Evolutionary conservation across 2,329 filamentous ascomycete species (phyloP).

Genomic region (Myriosclerotinia curreyana): DNA sequence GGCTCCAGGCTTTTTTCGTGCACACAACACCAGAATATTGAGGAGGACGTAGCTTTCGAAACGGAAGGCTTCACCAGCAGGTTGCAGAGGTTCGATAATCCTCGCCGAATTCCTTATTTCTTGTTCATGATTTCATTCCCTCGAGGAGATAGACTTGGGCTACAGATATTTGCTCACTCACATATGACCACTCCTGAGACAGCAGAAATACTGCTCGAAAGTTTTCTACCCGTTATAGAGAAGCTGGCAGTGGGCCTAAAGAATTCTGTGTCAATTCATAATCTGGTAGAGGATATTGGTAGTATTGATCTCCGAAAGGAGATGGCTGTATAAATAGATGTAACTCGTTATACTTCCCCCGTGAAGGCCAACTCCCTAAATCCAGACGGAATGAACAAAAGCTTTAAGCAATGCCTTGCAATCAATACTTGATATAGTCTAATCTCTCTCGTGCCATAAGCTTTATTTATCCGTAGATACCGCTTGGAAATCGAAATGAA

Average conservation of each 20-base stretch:
- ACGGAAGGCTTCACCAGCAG: slow-evolving; percentile 1
- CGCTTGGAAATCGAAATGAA: too few relatives aligned
- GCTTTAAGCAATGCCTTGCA: neutral
- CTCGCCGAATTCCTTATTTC: neutral
- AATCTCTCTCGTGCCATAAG: too few relatives aligned
- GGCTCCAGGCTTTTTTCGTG: slow-evolving; percentile 4
- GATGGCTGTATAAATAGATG: neutral
- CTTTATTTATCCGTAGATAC: too few relatives aligned
- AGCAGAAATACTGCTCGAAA: neutral
- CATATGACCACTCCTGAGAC: neutral
- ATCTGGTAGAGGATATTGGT: neutral
- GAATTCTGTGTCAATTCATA: neutral
- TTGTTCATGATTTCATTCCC: neutral
- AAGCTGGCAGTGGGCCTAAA: neutral
- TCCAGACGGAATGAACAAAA: neutral
- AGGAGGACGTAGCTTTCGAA: neutral
- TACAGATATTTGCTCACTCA: neutral
- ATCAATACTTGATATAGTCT: neutral
- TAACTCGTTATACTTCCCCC: neutral
- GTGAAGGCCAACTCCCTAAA: neutral
- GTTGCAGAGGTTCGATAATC: neutral
- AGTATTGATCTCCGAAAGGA: neutral
- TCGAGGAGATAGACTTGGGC: neutral
- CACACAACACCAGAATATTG: slow-evolving; percentile 1
- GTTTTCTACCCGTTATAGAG: neutral